A percentile compares a stretch with the other conserved stretches of the same genome.
These are phyloP conservation scores for Saraca asoca DNA, from an alignment of 331 rosid genomes.

Conservation along the genomic window DNA sequence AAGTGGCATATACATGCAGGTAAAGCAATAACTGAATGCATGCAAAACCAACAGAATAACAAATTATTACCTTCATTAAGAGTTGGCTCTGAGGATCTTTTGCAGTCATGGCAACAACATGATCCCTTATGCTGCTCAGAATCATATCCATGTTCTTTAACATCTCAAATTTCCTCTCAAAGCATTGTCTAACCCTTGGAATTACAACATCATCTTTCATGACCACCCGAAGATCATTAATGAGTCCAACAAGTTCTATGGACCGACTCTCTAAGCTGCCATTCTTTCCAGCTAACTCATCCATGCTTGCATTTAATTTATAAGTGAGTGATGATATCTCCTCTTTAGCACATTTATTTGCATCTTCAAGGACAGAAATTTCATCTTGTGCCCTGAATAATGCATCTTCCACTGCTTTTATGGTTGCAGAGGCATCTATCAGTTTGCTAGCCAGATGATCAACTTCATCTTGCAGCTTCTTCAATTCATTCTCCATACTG, in stretches of 20 bases:
- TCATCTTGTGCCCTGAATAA: slow-evolving; percentile 60
- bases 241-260: slow-evolving; percentile 53
- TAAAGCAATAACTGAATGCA: slow-evolving; percentile 7
- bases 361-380: slow-evolving; percentile 58
- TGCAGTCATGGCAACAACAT: slow-evolving; percentile 43
- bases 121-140: slow-evolving; percentile 56
- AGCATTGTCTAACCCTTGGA: slow-evolving; percentile 53
- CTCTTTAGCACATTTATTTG: slow-evolving; percentile 62
- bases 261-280: slow-evolving; percentile 63
- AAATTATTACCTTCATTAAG: slow-evolving; percentile 56
- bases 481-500: slow-evolving; percentile 69
- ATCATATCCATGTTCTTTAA: slow-evolving; percentile 58
- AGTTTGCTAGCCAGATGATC: slow-evolving; percentile 52
- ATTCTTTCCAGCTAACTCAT: slow-evolving; percentile 67
- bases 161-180: slow-evolving; percentile 63
- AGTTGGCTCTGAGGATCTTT: slow-evolving; percentile 49
- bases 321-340: slow-evolving; percentile 65
- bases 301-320: slow-evolving; percentile 69
- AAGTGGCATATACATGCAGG: slow-evolving; percentile 12
- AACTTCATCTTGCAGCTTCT: slow-evolving; percentile 70
- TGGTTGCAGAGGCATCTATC: slow-evolving; percentile 51
- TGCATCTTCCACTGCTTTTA: slow-evolving; percentile 65
- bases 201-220: slow-evolving; percentile 62
- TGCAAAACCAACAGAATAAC: slow-evolving; percentile 8
- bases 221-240: slow-evolving; percentile 67